These are phyloP conservation scores for Alternaria longipes DNA, from an alignment of 2,329 filamentous ascomycete species.

Conservation along the genomic window DNA sequence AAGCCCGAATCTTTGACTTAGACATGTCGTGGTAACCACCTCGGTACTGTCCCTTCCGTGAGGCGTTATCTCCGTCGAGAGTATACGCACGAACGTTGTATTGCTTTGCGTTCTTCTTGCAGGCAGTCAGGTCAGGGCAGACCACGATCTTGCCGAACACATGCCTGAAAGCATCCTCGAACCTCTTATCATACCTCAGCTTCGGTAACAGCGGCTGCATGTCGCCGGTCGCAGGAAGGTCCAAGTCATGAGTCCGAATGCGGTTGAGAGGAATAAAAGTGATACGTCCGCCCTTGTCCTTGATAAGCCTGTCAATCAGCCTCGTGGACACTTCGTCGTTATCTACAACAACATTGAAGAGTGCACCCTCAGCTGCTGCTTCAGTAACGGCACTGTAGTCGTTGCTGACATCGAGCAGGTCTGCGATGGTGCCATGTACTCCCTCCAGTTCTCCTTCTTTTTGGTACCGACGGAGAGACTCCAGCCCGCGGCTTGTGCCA, in stretches of 20 bases:
- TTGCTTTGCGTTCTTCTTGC: slow-evolving; percentile 88
- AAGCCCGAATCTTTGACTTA: slow-evolving; percentile 85
- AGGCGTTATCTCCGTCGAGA: slow-evolving; percentile 90
- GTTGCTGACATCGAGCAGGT: slow-evolving; percentile 87
- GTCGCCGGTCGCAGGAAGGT: slow-evolving; percentile 85
- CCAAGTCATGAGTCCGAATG: slow-evolving; percentile 73
- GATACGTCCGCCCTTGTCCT: slow-evolving; percentile 81
- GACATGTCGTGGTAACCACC: slow-evolving; percentile 91
- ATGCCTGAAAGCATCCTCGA: slow-evolving; percentile 87
- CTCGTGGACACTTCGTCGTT: slow-evolving; percentile 86
- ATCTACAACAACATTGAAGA: slow-evolving; percentile 97
- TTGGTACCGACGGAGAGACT: slow-evolving; percentile 85
- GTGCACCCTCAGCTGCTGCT: slow-evolving; percentile 87
- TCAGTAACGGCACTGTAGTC: slow-evolving; percentile 89
- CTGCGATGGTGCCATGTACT: slow-evolving; percentile 90
- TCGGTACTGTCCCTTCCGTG: slow-evolving; percentile 93
- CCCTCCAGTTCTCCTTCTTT: slow-evolving; percentile 81
- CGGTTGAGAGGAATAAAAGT: slow-evolving; percentile 95
- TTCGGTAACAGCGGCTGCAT: slow-evolving; percentile 88
- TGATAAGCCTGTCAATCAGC: slow-evolving; percentile 80
- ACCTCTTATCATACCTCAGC: slow-evolving; percentile 78
- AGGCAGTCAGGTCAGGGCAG: slow-evolving; percentile 87
- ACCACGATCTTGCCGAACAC: slow-evolving; percentile 96
- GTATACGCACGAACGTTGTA: slow-evolving; percentile 94
- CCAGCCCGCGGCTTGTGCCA: slow-evolving; percentile 84